phyloP scores from a whole-genome alignment of 768 basidiomycete species.

The Pleurotus platypus region DNA sequence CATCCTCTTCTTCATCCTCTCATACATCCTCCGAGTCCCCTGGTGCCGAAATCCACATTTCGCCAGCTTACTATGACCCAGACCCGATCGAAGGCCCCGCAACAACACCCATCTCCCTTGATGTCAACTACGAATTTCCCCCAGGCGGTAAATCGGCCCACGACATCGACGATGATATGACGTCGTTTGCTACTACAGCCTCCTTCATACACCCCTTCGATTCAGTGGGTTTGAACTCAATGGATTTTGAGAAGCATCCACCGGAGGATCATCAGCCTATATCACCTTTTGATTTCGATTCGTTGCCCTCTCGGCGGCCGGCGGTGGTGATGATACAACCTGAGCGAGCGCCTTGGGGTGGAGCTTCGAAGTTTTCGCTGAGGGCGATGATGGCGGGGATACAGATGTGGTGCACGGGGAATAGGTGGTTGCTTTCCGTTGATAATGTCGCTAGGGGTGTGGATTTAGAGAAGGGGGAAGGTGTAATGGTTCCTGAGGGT shows the following conservation, averaged over 20 bases:
- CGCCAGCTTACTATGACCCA: constrained; percentile 20
- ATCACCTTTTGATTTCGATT: constrained; percentile 48
- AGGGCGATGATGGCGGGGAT: constrained; percentile 34
- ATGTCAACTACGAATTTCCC: constrained; percentile 11
- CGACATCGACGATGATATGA: constrained; percentile 1
- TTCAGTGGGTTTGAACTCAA: constrained; percentile 12
- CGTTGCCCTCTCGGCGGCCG: constrained; percentile 35
- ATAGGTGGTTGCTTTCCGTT: constrained; percentile 29
- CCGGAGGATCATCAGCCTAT: constrained; percentile 37
- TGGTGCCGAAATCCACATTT: constrained; percentile 18
- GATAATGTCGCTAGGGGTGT: constrained; percentile 1
- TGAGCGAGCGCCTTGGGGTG: constrained; percentile 13
- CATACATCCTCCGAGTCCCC: constrained; percentile 16
- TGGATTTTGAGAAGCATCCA: constrained; percentile 20
- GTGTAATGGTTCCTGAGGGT: not conserved
- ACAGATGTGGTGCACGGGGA: constrained; percentile 39
- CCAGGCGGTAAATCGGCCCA: constrained; percentile 9
- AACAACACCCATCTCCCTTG: constrained; percentile 12
- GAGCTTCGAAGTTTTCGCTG: constrained; percentile 19
- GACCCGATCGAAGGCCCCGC: constrained; percentile 24
- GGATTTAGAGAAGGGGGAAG: constrained; percentile 17
- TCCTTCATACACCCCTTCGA: constrained; percentile 49
- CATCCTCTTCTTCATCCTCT: constrained; percentile 20
- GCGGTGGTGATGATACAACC: constrained; percentile 17
- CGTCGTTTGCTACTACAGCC: constrained; percentile 35